Evolutionary conservation across 495 filamentous ascomycete species (phyloP).

Genomic region (Aspergillus baeticus): DNA sequence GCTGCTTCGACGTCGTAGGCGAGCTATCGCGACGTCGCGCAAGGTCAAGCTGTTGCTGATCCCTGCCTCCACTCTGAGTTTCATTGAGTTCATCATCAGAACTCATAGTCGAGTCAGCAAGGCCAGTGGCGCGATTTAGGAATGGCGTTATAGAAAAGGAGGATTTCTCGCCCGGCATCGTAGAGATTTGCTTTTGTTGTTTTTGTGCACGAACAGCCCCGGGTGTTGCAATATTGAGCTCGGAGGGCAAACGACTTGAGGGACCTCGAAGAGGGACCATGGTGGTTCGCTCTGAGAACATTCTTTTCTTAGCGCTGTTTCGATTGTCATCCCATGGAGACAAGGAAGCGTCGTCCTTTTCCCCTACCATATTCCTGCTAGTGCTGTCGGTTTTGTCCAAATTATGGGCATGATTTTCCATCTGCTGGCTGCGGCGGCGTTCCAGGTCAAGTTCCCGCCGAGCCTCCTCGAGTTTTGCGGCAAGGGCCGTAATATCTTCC

Average conservation of each 20-base stretch:
- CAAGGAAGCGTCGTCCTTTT: constrained; percentile 55
- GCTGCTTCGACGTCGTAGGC: background rate
- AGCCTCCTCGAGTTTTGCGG: constrained; percentile 38
- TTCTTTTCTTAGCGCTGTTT: constrained; percentile 11
- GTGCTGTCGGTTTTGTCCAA: constrained; percentile 52
- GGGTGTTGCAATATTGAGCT: constrained; percentile 63
- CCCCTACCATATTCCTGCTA: constrained; percentile 61
- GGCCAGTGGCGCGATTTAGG: constrained; percentile 70
- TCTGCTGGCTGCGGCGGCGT: constrained; percentile 33
- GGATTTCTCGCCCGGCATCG: constrained; percentile 76
- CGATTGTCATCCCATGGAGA: constrained; percentile 37
- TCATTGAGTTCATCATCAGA: constrained; percentile 34
- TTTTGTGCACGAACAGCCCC: constrained; percentile 60
- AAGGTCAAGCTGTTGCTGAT: background rate
- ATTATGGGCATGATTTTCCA: constrained; percentile 32
- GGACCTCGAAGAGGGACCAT: constrained; percentile 33
- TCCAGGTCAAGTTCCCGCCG: constrained; percentile 35
- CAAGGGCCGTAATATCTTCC: constrained; percentile 47
- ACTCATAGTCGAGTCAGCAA: constrained; percentile 41
- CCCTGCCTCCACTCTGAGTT: constrained; percentile 3
- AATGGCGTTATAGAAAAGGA: constrained; percentile 91
- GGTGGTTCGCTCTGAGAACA: constrained; percentile 19
- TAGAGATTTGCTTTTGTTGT: constrained; percentile 48
- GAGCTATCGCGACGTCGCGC: background rate
- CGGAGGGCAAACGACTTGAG: constrained; percentile 46